A percentile compares a stretch with the other conserved stretches of the same genome.
These are phyloP conservation scores for Bolboschoenoplectus hybrid DNA, from an alignment of 202 grass and related monocot genomes.

Conservation along the genomic window DNA sequence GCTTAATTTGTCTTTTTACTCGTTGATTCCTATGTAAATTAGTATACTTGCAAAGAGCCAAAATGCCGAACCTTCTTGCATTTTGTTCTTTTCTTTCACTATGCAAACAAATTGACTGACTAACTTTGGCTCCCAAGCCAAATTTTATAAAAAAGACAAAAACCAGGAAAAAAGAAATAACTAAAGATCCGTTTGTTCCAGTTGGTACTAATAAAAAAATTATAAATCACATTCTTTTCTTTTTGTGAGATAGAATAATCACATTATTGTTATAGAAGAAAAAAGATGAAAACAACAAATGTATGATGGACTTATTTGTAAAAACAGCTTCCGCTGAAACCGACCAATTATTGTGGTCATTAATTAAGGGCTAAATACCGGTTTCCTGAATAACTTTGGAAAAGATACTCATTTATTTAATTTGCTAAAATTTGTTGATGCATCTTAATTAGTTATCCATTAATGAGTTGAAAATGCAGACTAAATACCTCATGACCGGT, in stretches of 20 bases:
- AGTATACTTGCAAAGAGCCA: conserved; percentile 31
- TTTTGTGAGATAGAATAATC: conserved; percentile 16
- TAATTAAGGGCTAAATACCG: no score
- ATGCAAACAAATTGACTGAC: background rate
- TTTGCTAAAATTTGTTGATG: background rate
- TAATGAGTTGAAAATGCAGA: background rate
- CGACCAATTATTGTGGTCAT: background rate
- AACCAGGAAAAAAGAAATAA: background rate
- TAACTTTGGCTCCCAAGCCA: background rate
- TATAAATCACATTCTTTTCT: background rate
- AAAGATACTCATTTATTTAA: background rate
- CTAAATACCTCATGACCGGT: conserved; percentile 63
- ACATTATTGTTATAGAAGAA: background rate
- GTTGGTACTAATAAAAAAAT: background rate
- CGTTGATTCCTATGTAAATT: conserved; percentile 19
- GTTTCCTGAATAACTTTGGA: no score
- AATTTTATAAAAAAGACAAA: background rate
- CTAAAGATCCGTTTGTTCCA: background rate
- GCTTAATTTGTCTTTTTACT: conserved; percentile 32
- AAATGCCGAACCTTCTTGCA: conserved; percentile 34
- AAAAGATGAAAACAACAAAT: background rate
- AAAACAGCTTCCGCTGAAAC: background rate
- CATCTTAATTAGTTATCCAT: background rate
- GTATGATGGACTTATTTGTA: background rate
- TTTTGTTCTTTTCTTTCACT: conserved; percentile 18